These are phyloP conservation scores for Linderniella brevidens DNA, from an alignment of 257 asterid genomes.

Conservation along the genomic window DNA sequence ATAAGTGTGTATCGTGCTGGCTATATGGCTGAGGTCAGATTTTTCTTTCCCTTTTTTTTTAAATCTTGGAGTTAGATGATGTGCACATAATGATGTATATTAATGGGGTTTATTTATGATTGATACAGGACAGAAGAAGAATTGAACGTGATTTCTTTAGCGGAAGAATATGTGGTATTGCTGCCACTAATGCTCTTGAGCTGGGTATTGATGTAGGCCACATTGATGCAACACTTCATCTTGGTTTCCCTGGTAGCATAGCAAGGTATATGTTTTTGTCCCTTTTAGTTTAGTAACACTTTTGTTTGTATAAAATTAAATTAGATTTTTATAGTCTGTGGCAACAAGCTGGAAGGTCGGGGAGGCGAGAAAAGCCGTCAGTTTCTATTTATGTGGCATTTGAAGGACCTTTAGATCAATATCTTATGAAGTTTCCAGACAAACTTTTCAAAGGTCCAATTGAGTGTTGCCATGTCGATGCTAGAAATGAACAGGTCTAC, in stretches of 20 bases:
- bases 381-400: slow-evolving; percentile 92
- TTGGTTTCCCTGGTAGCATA: slow-evolving; percentile 95
- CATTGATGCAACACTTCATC: slow-evolving; percentile 85
- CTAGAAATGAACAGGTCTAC: slow-evolving; percentile 69
- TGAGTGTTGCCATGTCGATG: slow-evolving; percentile 88
- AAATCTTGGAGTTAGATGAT: not conserved
- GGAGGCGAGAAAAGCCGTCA: slow-evolving; percentile 79
- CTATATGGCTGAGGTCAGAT: slow-evolving; percentile 74
- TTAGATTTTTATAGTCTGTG: slow-evolving; percentile 35
- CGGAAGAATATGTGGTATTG: slow-evolving; percentile 70
- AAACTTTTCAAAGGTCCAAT: slow-evolving; percentile 77
- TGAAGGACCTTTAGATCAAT: slow-evolving; percentile 92
- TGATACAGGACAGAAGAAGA: slow-evolving; percentile 76
- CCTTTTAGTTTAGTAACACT: slow-evolving; percentile 6
- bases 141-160: slow-evolving; percentile 64
- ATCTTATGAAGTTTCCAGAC: slow-evolving; percentile 78
- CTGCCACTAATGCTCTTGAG: slow-evolving; percentile 97
- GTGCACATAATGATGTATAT: slow-evolving; percentile 1
- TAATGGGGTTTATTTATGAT: slow-evolving; percentile 15
- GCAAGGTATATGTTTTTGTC: slow-evolving; percentile 40
- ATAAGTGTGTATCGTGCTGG: slow-evolving; percentile 77
- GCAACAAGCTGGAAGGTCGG: slow-evolving; percentile 99
- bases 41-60: slow-evolving; percentile 4
- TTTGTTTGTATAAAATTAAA: slow-evolving; percentile 11
- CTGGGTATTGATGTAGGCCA: slow-evolving; percentile 96